Base-by-base conservation (phyloP, 495 filamentous ascomycete species). In the Penicillium coprophilum region DNA sequence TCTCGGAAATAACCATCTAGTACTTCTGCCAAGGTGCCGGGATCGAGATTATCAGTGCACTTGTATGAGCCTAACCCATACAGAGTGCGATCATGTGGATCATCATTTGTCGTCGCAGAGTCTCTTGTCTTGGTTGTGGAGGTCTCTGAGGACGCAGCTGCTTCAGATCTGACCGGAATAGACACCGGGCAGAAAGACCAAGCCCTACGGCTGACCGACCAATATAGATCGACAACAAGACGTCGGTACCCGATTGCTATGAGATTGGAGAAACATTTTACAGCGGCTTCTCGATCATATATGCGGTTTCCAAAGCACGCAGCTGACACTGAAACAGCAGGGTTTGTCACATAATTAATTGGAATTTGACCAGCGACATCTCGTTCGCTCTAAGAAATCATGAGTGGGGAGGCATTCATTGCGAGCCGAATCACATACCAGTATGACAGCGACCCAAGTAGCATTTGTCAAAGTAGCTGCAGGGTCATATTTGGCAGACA, bases 181-280 rank as follows among this genome's bases (percentile, higher is more conserved):
- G 67, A 58, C 9, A 80, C 80, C 0, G 85, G 85, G 59, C 85
- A 88, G 28, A 88, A 78, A 23, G 71, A 80, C 83, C 84, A 87
- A 28, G 70, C 52, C 21, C 68, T 70, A 30, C 74, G 70, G 27
- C 64, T 70, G 17, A 71, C 53, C 51, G 85, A 86, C 85, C 85
- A 88, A 61, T 85, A 88, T 6, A 87, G 51, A 62, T 88, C 85
- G n/a, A 86, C 64, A 31, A 81, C 64, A 30, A 87, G 78, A 48
- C 81, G 75, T 30, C 77, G 73, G 55, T 82, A 87, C n/a, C 81
- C 83, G 9, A 77, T 68, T 1, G 80, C 76, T 3, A 88, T 72
- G 2, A 88, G 70, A 61, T 85, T 86, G 4, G 84, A 86, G 17
- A 87, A 61, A 63, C 85, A 88, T 61, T 72, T 71, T 15, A 66